Evolutionary conservation across 208 protist genomes (phyloP).

Genomic region (Trypanosoma brucei): DNA sequence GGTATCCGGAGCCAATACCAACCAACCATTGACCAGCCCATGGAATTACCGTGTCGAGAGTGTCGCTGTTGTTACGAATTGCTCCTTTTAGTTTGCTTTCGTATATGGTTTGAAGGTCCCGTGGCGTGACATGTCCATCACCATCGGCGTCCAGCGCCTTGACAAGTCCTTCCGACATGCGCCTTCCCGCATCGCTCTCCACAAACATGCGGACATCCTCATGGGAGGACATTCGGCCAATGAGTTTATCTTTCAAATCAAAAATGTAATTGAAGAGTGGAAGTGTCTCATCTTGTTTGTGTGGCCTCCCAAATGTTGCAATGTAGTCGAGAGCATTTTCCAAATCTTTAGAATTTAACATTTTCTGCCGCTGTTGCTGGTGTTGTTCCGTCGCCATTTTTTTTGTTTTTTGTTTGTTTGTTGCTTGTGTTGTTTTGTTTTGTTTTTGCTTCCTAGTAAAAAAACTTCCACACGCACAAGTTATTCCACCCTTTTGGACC

Average conservation of each 20-base stretch:
- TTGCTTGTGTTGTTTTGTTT: too few relatives aligned
- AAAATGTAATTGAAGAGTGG: too few relatives aligned
- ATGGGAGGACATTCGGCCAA: not conserved
- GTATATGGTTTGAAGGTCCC: conserved; percentile 70
- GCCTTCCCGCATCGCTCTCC: conserved; percentile 22
- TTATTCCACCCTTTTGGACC: too few relatives aligned
- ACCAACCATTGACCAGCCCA: conserved; percentile 48
- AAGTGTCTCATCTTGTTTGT: too few relatives aligned
- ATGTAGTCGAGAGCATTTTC: too few relatives aligned
- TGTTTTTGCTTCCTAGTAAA: too few relatives aligned
- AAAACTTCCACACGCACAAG: too few relatives aligned
- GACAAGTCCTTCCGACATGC: conserved; percentile 25
- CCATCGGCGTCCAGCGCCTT: conserved; percentile 52
- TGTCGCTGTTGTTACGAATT: conserved; percentile 22
- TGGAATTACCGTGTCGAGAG: conserved; percentile 43
- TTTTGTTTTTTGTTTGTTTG: too few relatives aligned
- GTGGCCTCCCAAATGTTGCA: too few relatives aligned
- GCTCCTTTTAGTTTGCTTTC: conserved; percentile 33
- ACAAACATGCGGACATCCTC: not conserved
- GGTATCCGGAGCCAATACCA: conserved; percentile 36
- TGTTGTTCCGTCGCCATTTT: too few relatives aligned
- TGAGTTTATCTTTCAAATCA: not conserved
- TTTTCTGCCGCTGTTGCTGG: too few relatives aligned
- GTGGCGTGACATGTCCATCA: conserved; percentile 53
- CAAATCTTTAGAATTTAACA: too few relatives aligned